These are phyloP conservation scores for Boechera stricta DNA, from an alignment of 345 rosid genomes.

Conservation along the genomic window DNA sequence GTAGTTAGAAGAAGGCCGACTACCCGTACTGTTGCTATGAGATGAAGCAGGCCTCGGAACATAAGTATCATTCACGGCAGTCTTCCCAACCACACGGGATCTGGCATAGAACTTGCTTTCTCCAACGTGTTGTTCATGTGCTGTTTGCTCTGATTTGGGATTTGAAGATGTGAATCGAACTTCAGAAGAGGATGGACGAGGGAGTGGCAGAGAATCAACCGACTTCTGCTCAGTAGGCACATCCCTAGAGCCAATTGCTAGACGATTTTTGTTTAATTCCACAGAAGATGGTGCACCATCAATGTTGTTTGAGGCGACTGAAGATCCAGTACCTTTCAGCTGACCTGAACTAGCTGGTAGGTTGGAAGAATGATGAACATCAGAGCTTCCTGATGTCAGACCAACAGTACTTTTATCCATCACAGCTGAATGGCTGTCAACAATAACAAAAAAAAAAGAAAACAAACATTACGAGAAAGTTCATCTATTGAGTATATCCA, in stretches of 20 bases:
- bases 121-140: constrained; percentile 53
- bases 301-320: constrained; percentile 46
- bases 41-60: constrained; percentile 56
- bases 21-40: constrained; percentile 64
- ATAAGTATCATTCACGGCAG: constrained; percentile 55
- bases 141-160: constrained; percentile 58
- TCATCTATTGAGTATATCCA: constrained; percentile 3
- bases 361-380: constrained; percentile 40
- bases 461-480: constrained; percentile 22
- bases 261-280: constrained; percentile 51
- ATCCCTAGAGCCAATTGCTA: constrained; percentile 54
- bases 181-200: constrained; percentile 61
- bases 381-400: constrained; percentile 50
- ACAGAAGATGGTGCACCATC: constrained; percentile 44
- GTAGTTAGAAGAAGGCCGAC: constrained; percentile 82
- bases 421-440: constrained; percentile 54
- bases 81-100: constrained; percentile 64
- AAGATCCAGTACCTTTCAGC: constrained; percentile 51
- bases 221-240: constrained; percentile 48
- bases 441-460: constrained; percentile 34
- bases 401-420: constrained; percentile 56
- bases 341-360: constrained; percentile 47
- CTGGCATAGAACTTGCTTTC: constrained; percentile 57
- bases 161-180: constrained; percentile 65
- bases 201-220: constrained; percentile 46